Evolutionary conservation across 306 rosid species (phyloP).

Genomic region (Medicago arabica): DNA sequence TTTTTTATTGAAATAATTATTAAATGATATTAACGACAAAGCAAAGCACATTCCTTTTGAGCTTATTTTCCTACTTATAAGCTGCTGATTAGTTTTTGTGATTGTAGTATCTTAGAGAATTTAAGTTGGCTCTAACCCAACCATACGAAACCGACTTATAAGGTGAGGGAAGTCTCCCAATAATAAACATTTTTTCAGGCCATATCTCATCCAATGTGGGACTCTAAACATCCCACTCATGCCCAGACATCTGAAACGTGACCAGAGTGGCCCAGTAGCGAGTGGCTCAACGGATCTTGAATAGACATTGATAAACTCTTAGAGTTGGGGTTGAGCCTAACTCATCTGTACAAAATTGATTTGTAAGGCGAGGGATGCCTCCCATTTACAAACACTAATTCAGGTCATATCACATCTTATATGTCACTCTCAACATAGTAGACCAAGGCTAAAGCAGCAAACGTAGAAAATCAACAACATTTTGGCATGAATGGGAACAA

Average conservation of each 20-base stretch:
- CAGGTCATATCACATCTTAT: not conserved
- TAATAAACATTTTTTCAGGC: not conserved
- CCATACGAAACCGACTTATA: not conserved
- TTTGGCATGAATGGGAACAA: not conserved
- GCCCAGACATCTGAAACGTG: not conserved
- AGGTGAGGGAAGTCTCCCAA: no score
- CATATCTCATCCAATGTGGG: not conserved
- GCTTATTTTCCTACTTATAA: constrained; percentile 16
- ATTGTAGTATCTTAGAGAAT: not conserved
- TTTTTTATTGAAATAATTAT: not conserved
- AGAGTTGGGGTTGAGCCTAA: not conserved
- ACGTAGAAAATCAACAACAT: not conserved
- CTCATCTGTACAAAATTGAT: not conserved
- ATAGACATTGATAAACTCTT: not conserved
- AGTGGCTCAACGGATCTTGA: not conserved
- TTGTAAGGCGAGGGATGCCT: not conserved
- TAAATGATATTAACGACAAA: constrained; percentile 1
- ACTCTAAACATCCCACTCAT: not conserved
- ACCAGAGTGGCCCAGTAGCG: not conserved
- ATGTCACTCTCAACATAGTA: not conserved
- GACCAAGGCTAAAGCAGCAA: not conserved
- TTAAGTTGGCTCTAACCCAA: not conserved
- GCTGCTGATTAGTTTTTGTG: not conserved
- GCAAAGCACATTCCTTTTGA: constrained; percentile 24
- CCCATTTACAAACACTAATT: not conserved